Conservation (phyloP, 2,329 filamentous ascomycete genomes). For the Fusarium camptoceras region DNA sequence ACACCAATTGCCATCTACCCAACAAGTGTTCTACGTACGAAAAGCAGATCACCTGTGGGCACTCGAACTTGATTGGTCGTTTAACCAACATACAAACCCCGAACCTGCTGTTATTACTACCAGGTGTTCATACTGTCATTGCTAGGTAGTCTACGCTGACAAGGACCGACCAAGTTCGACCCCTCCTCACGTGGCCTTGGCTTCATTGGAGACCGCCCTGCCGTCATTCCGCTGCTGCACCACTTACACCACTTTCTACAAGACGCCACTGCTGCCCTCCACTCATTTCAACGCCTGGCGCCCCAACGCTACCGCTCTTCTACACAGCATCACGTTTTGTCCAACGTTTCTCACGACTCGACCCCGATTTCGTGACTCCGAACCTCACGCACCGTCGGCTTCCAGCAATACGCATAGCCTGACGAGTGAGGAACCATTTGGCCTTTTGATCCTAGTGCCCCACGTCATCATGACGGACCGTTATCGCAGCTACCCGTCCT, state of each 20-base stretch:
- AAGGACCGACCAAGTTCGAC: conserved; percentile 37
- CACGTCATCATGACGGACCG: conserved; percentile 61
- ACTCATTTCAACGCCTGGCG: conserved; percentile 28
- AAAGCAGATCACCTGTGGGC: conserved; percentile 9
- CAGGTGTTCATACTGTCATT: conserved; percentile 24
- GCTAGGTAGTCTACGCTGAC: conserved; percentile 36
- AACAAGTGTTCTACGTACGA: neutral
- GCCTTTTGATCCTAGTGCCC: conserved; percentile 17
- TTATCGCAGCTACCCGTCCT: conserved; percentile 55
- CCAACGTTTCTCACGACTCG: conserved; percentile 33
- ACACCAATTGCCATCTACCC: conserved; percentile 2
- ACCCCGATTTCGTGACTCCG: conserved; percentile 6
- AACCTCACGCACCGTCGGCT: conserved; percentile 11
- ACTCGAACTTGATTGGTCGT: conserved; percentile 7
- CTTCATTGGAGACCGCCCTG: conserved; percentile 31
- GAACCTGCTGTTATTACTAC: conserved; percentile 3
- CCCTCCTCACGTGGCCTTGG: conserved; percentile 47
- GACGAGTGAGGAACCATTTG: conserved; percentile 21
- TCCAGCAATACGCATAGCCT: conserved; percentile 14
- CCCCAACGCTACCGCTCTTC: conserved; percentile 29
- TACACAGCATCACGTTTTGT: conserved; percentile 32
- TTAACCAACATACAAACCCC: conserved; percentile 23
- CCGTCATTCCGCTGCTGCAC: conserved; percentile 41
- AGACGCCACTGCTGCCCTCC: conserved; percentile 24
- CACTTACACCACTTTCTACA: conserved; percentile 17